These are phyloP conservation scores for Tetraselmis striata DNA, from an alignment of 139 green algal species.

Conservation along the genomic window DNA sequence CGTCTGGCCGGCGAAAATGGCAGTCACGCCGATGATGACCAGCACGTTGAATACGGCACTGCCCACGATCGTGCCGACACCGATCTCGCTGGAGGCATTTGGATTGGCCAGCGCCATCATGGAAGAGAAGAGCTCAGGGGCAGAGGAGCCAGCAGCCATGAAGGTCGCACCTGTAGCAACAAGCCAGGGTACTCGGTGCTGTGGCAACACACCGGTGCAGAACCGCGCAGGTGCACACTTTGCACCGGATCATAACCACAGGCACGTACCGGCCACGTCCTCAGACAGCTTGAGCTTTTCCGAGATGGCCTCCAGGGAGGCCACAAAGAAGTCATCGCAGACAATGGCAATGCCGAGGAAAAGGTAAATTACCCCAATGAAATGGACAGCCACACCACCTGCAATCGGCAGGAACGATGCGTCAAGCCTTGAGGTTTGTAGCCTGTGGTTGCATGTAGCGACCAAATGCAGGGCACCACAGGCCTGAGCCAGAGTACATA, in stretches of 20 bases:
- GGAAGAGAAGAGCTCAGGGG: conserved; percentile 36
- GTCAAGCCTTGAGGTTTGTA: not conserved
- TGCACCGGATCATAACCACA: too few species aligned
- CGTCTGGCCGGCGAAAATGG: conserved; percentile 20
- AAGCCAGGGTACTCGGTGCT: too few species aligned
- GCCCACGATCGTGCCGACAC: conserved; percentile 37
- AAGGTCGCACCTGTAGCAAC: conserved; percentile 32
- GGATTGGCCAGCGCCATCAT: conserved; percentile 24
- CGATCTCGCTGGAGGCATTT: conserved; percentile 25
- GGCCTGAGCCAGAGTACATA: not conserved
- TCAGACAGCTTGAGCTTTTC: conserved; percentile 26
- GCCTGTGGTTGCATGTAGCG: not conserved
- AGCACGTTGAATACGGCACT: conserved; percentile 40
- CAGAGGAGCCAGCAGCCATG: conserved; percentile 37
- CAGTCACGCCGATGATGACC: conserved; percentile 33
- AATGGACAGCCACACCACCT: conserved; percentile 20
- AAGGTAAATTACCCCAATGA: conserved; percentile 25
- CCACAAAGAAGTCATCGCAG: conserved; percentile 38
- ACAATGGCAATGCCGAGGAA: conserved; percentile 41
- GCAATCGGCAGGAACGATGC: not conserved
- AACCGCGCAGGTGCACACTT: too few species aligned
- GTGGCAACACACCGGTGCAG: too few species aligned
- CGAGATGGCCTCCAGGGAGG: conserved; percentile 30
- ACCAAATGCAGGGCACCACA: too few species aligned
- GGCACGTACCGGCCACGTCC: conserved; percentile 29